Percentiles rank a stretch among this genome's conserved stretches.
Conservation (phyloP, 2,329 filamentous ascomycete genomes). For the Ilyonectria mors-panacis region DNA sequence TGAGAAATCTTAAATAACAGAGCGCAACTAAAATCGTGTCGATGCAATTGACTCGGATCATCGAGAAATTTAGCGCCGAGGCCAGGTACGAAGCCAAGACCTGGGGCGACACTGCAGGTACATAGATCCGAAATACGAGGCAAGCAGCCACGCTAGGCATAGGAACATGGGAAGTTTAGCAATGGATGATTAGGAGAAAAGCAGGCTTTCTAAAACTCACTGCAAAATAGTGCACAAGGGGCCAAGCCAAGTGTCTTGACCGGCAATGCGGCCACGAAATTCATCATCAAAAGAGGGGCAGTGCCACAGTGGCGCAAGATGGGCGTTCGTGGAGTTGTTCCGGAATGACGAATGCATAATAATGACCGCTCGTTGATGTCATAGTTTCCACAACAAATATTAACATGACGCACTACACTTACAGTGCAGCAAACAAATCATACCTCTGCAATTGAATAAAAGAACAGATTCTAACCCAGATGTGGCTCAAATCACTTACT, state of each 20-base stretch:
- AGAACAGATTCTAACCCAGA: background rate
- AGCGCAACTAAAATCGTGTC: no score
- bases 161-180: background rate
- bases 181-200: background rate
- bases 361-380: slow-evolving; percentile 7
- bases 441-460: background rate
- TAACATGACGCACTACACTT: slow-evolving; percentile 5
- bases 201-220: background rate
- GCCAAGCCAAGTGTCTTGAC: background rate
- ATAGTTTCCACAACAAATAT: background rate
- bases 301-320: slow-evolving; percentile 1
- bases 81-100: background rate
- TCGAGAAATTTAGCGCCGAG: background rate
- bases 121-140: background rate
- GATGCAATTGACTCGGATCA: background rate
- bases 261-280: background rate
- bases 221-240: background rate
- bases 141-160: background rate
- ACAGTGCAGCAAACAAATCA: background rate
- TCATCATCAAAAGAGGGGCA: background rate
- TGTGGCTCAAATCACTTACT: background rate
- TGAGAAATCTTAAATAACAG: background rate
- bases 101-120: background rate
- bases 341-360: slow-evolving; percentile 2
- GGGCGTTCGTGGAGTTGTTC: background rate